Percentiles rank a stretch among this genome's conserved stretches.
phyloP scores from a whole-genome alignment of 2,329 filamentous ascomycete species.

The Sporothrix luriei region DNA sequence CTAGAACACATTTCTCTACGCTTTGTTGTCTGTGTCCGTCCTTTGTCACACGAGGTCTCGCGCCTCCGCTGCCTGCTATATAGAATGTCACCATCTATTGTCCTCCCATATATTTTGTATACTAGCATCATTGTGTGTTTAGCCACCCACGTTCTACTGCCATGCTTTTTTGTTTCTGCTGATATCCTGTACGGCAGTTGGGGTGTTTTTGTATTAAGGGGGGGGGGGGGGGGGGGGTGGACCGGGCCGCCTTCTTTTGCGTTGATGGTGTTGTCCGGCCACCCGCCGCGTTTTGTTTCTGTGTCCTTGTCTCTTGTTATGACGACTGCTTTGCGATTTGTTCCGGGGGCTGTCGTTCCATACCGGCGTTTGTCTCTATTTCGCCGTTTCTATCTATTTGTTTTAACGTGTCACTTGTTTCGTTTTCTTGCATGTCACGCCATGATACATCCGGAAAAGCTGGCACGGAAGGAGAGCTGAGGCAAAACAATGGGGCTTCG shows the following conservation, averaged over 20 bases:
- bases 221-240: not conserved
- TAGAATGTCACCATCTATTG: not conserved
- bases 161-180: constrained; percentile 1
- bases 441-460: not conserved
- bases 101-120: constrained; percentile 20
- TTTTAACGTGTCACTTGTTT: not conserved
- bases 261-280: not conserved
- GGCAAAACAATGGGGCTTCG: not conserved
- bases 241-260: not conserved
- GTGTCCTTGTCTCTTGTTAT: not conserved
- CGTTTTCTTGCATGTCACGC: not conserved
- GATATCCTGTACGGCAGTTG: constrained; percentile 20
- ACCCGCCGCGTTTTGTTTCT: not conserved
- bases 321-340: constrained; percentile 13
- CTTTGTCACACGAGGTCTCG: not conserved
- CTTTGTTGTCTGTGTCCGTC: not conserved
- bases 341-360: not conserved
- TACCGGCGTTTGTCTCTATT: not conserved
- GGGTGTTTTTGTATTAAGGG: constrained; percentile 1
- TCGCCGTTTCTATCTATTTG: not conserved
- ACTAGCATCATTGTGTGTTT: constrained; percentile 22
- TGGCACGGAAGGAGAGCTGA: not conserved
- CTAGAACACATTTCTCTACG: not conserved
- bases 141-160: not conserved
- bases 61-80: not conserved